Evolutionary conservation across 371 early-diverging fungal genomes (phyloP), one percentile per base, ranked within the genome.

Genomic region (Gilbertella persicaria): DNA sequence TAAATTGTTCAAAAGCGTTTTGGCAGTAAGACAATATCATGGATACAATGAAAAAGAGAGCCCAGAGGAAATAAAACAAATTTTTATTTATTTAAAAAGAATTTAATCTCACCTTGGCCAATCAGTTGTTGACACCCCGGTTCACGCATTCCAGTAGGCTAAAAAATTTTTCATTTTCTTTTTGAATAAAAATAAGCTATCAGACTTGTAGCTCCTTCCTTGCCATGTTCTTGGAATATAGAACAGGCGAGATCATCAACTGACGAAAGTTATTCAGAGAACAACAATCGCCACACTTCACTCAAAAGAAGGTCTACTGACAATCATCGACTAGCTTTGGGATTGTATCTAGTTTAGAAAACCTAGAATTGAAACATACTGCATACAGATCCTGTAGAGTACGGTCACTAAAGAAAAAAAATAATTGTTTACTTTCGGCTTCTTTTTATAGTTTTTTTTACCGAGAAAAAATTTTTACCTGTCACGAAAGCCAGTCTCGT

Each of bases 341-440:
- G 36, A 50, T 37, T 57, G 64, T 61, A 66, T 69, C 70, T 65
- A 47, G 70, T 69, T 69, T 69, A 40, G 45, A 62, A 69, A 69
- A 69, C 70, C 58, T 65, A 65, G 66, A 69, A 62, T 55, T 57
- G 70, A 56, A 41, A 65, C 62, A 62, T 69, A 69, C 70, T 69
- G 70, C 63, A 69, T 69, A 69, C 70, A 69, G 66, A 69, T 69
- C 70, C 70, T 69, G 70, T 65, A 65, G 70, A 69, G 70, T 65
- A 69, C 70, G 70, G 66, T 65, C 65, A 60, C 65, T 69, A 60
- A 69, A 51, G 66, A 65, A 62, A 62, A 62, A 60, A 33, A 0
- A 5, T 4, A 4, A 5, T 52, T 42, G 43, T 25, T 35, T 52
- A 52, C 43, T 52, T 52, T 52, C 19, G 20, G 4, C 3, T 6